Percentiles rank a stretch among this genome's conserved stretches.
phyloP scores from a whole-genome alignment of 2,329 filamentous ascomycete genomes.

The Drechslerella coelobrocha region DNA sequence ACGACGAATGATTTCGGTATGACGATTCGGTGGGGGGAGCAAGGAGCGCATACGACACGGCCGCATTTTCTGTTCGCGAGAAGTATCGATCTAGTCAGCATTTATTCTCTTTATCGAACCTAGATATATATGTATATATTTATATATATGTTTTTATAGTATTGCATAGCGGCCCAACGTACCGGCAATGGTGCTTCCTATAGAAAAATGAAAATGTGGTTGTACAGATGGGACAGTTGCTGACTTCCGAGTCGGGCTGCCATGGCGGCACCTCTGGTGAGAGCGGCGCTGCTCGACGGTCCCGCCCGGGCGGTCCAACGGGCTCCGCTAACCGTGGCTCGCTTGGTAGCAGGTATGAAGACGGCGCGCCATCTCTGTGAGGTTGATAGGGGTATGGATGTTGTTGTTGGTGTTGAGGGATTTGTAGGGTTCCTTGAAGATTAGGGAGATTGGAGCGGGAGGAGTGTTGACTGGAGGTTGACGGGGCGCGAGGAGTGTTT shows the following conservation, averaged over 20 bases:
- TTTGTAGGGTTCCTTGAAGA: conserved; percentile 13
- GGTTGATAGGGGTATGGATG: conserved; percentile 36
- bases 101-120: conserved; percentile 6
- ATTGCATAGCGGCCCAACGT: conserved; percentile 7
- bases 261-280: conserved; percentile 52
- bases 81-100: neutral
- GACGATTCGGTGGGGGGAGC: conserved; percentile 54
- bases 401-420: conserved; percentile 32
- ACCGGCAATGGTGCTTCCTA: conserved; percentile 55
- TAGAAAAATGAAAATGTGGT: conserved; percentile 54
- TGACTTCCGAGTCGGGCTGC: conserved; percentile 54
- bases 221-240: conserved; percentile 53
- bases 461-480: conserved; percentile 29
- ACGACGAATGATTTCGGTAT: conserved; percentile 55
- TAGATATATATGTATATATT: too few relatives aligned
- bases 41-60: conserved; percentile 55
- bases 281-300: conserved; percentile 14
- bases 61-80: conserved; percentile 53
- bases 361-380: conserved; percentile 30
- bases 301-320: conserved; percentile 10
- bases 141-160: too few relatives aligned
- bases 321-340: conserved; percentile 18
- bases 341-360: conserved; percentile 21
- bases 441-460: conserved; percentile 21
- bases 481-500: conserved; percentile 21